Evolutionary conservation across 805 yeast species (phyloP).

Genomic region (Monosporozyma siamensis): DNA sequence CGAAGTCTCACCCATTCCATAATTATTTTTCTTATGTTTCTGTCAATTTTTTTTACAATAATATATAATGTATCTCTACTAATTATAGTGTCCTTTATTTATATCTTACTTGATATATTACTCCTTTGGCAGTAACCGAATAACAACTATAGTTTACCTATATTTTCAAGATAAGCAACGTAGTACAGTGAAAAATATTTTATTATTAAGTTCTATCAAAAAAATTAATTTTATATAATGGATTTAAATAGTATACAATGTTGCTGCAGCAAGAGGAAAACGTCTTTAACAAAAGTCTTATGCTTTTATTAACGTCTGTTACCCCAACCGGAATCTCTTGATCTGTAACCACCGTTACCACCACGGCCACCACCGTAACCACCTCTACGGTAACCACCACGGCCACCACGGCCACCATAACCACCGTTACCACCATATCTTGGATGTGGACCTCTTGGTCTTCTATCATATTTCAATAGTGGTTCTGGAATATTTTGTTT

Average conservation of each 20-base stretch:
- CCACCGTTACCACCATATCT: slow-evolving; percentile 50
- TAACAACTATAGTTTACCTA: too few species aligned
- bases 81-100: too few species aligned
- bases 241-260: neutral
- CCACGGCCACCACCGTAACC: slow-evolving; percentile 33
- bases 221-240: neutral
- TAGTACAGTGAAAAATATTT: neutral
- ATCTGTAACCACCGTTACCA: slow-evolving; percentile 32
- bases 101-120: too few species aligned
- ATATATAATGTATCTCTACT: too few species aligned
- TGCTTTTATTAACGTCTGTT: slow-evolving; percentile 15
- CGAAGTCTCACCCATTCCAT: too few species aligned
- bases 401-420: slow-evolving; percentile 38
- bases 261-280: too few species aligned
- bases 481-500: slow-evolving; percentile 81
- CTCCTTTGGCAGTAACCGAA: too few species aligned
- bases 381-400: slow-evolving; percentile 37
- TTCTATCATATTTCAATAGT: slow-evolving; percentile 66
- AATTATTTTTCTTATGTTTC: too few species aligned
- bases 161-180: too few species aligned
- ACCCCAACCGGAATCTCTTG: slow-evolving; percentile 13
- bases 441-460: slow-evolving; percentile 51
- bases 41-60: too few species aligned
- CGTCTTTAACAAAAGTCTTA: too few species aligned
- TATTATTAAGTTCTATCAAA: neutral